A percentile compares a stretch with the other conserved stretches of the same genome.
These are phyloP conservation scores for Bretschneidera sinensis DNA, from an alignment of 345 rosid species.

Conservation along the genomic window DNA sequence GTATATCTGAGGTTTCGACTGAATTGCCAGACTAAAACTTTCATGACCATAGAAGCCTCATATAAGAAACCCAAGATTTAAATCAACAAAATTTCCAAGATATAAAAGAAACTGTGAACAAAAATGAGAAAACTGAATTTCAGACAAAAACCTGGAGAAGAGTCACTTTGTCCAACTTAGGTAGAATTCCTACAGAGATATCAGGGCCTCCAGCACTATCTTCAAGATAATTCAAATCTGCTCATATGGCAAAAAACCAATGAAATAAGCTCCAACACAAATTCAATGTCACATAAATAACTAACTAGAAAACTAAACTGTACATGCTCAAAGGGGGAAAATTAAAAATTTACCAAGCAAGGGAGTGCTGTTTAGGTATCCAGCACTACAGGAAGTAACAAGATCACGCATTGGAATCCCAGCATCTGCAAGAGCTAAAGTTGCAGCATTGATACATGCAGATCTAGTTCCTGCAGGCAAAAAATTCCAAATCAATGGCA, in stretches of 20 bases:
- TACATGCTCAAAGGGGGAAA: neutral
- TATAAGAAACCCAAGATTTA: neutral
- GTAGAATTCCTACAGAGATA: conserved; percentile 81
- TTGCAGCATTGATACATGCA: conserved; percentile 97
- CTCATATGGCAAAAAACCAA: conserved; percentile 1
- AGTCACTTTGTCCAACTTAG: conserved; percentile 86
- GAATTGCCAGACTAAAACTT: neutral
- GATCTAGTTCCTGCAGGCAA: conserved; percentile 69
- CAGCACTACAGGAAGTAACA: conserved; percentile 92
- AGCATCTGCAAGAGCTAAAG: conserved; percentile 94
- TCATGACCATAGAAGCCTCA: neutral
- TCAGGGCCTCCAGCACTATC: conserved; percentile 98
- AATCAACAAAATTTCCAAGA: neutral
- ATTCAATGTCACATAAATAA: too few species aligned
- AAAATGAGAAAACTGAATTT: conserved; percentile 7
- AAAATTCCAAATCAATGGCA: neutral
- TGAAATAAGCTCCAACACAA: neutral
- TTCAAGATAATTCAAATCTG: conserved; percentile 87
- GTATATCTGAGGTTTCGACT: neutral
- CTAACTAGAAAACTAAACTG: neutral
- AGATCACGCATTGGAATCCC: conserved; percentile 97
- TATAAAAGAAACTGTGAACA: neutral
- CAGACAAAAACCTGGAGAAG: conserved; percentile 74
- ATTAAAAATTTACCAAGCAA: conserved; percentile 52
- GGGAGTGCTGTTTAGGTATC: conserved; percentile 81